These are phyloP conservation scores for Aspergillus sp. DNA, from an alignment of 2,329 filamentous ascomycete species.

Conservation along the genomic window DNA sequence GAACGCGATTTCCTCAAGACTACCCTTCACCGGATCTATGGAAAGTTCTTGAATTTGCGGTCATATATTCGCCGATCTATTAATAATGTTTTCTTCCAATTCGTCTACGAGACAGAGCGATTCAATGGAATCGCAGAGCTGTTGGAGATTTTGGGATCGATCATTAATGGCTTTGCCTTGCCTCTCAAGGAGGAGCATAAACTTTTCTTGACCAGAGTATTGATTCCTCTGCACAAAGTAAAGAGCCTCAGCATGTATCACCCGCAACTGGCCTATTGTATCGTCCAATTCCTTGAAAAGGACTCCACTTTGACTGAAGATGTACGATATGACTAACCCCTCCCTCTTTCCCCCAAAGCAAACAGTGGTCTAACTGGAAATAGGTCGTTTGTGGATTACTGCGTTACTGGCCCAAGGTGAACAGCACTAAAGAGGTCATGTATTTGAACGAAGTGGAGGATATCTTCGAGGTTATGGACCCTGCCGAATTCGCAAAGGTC, in stretches of 20 bases:
- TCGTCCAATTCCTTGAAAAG: constrained; percentile 97
- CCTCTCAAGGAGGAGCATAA: constrained; percentile 99
- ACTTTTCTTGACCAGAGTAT: constrained; percentile 87
- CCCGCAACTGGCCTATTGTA: constrained; percentile 95
- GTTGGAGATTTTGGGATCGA: constrained; percentile 92
- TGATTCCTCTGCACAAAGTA: constrained; percentile 93
- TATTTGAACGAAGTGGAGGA: constrained; percentile 98
- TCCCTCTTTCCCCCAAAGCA: constrained; percentile 3
- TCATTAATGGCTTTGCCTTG: constrained; percentile 97
- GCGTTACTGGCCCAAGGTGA: constrained; percentile 98
- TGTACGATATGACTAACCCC: constrained; percentile 46
- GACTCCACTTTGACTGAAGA: constrained; percentile 96
- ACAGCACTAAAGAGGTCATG: constrained; percentile 99
- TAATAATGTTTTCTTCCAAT: constrained; percentile 99
- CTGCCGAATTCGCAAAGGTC: constrained; percentile 95
- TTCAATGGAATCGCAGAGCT: constrained; percentile 98
- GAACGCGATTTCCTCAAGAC: constrained; percentile 98
- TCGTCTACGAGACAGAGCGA: constrained; percentile 95
- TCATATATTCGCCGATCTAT: constrained; percentile 97
- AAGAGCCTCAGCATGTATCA: constrained; percentile 99
- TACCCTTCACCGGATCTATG: constrained; percentile 94
- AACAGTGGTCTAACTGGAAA: constrained; percentile 6
- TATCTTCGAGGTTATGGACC: constrained; percentile 99
- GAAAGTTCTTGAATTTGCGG: constrained; percentile 95
- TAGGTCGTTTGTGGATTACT: constrained; percentile 90